Evolutionary conservation across 2,329 filamentous ascomycete genomes (phyloP), one percentile per base, ranked within the genome.

Genomic region (Microcyclospora pomicola): DNA sequence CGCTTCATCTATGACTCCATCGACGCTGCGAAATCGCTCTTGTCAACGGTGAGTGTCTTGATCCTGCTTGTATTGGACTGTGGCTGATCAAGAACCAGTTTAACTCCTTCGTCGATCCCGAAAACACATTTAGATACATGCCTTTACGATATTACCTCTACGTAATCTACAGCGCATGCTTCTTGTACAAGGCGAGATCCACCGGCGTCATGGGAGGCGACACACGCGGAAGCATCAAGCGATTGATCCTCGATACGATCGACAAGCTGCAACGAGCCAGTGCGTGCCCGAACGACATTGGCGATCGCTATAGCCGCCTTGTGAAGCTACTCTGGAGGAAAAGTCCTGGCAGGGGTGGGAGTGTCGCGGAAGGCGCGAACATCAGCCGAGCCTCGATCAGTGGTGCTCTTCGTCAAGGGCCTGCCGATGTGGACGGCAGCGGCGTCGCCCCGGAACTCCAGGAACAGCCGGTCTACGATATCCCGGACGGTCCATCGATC

Each of bases 1-100:
- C 66, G 75, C 5, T 79, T 79, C 53, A 77, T 80, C 40, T 79
- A 77, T 52, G 74, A 77, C 50, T 73, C 73, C 2, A 67, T 80
- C 6, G 73, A 77, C 45, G 73, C 75, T 2, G 75, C 75, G 0
- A 77, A 77, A 49, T 69, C 71, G 0, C 66, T 78, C 13, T 59
- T 80, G 11, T 69, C 65, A 12, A 75, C 73, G 1, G 30, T 31
- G 9, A 31, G 30, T n/a, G 12, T 9, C 30, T 15, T 5, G 5
- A 4, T 31, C 4, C 14, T 5, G 6, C 9, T 31, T 15, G 12
- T 15, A 9, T 4, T n/a, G 9, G 30, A 5, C 30, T 15, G 4
- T 31, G 6, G 30, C 30, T 31, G 12, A 31, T 9, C 9, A 4
- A n/a, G 6, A n/a, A 5, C 30, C 5, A 31, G 30, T 63, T 79